phyloP scores from a whole-genome alignment of 139 green algal genomes.

The Coelastrella sp. region DNA sequence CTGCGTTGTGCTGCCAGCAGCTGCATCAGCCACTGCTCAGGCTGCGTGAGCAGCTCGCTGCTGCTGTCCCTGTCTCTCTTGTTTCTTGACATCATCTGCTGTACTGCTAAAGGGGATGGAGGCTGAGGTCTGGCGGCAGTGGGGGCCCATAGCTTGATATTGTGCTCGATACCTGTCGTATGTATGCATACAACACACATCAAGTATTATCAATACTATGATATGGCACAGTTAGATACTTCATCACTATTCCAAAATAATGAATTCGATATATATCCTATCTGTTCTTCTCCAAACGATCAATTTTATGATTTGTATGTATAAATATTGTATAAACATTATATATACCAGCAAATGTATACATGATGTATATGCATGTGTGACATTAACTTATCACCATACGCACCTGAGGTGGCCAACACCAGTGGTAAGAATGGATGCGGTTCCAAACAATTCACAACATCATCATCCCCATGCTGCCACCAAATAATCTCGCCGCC shows the following conservation, averaged over 20 bases:
- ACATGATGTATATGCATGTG: not conserved
- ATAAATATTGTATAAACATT: not conserved
- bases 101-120: not conserved
- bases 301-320: too few relatives aligned
- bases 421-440: conserved; percentile 60
- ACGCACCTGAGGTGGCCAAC: conserved; percentile 54
- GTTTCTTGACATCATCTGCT: not conserved
- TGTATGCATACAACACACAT: not conserved
- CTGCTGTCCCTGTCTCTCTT: not conserved
- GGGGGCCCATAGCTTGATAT: conserved; percentile 61
- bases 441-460: conserved; percentile 76
- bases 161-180: conserved; percentile 58
- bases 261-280: too few relatives aligned
- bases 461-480: conserved; percentile 16
- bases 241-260: too few relatives aligned
- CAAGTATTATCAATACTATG: not conserved
- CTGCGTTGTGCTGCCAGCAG: conserved; percentile 32
- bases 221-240: too few relatives aligned
- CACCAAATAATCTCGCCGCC: not conserved
- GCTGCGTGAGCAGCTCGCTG: not conserved
- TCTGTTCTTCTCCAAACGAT: too few relatives aligned
- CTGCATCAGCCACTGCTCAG: conserved; percentile 41
- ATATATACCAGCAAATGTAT: not conserved
- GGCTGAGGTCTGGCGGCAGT: not conserved
- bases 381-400: not conserved